Evolutionary conservation across 306 rosid species (phyloP), one percentile per base, ranked within the genome.

Genomic region (Trichosanthes cucumerina): DNA sequence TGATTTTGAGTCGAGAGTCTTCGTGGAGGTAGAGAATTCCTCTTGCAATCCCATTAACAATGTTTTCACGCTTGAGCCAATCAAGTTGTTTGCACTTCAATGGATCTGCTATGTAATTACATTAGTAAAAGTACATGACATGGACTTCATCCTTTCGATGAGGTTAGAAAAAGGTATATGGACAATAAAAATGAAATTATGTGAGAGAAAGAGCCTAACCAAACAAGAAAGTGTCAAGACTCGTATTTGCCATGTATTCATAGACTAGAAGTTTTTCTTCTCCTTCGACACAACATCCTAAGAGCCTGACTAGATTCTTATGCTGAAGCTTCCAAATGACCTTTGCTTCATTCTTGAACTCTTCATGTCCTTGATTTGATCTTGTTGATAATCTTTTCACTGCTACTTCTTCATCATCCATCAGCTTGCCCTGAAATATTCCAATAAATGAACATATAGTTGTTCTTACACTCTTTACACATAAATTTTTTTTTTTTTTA

Each of bases 281-380:
- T 85, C 80, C 74, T 66, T 89, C 84, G 54, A 89, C 68, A 78
- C 90, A 76, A 46, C 84, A 90, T 63, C 94, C 90, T 39, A 85
- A 79, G 3, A 90, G 87, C 49, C 81, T 79, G 5, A 85, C 94
- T 62, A 88, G 65, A 85, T 90, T 90, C 14, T 83, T 76, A 57
- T 84, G 93, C 3, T 85, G 86, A 46, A 89, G 90, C 80, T 82
- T 89, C 63, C 86, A 87, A 38, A 85, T 81, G 23, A 89, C 82
- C 44, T 36, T 31, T 49, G 86, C 87, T 81, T 89, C 90, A 39
- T 86, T 87, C 82, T 88, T 85, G 66, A 90, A 88, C 78, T 88
- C 91, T 39, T 9, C 6, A 24, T 80, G 84, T 77, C 86, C 91
- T 83, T 89, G 91, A 12, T 84, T 59, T 19, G 88, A 86, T 75